phyloP scores from a whole-genome alignment of 345 rosid genomes.

The Carallia brachiata region DNA sequence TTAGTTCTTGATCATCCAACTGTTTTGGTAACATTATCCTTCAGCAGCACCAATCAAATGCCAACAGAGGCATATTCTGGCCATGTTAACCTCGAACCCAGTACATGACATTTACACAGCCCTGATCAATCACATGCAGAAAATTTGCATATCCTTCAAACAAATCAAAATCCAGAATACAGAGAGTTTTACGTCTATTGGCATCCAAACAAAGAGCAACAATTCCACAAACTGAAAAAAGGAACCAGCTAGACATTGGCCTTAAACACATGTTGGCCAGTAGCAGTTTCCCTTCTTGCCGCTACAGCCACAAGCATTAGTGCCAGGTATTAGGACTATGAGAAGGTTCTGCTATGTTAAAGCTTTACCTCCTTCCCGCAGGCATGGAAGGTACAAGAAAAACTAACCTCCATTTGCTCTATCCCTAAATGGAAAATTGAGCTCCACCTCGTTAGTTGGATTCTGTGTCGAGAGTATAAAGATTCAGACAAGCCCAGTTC shows the following conservation, averaged over 20 bases:
- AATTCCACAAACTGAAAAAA: conserved; percentile 18
- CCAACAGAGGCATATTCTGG: background rate
- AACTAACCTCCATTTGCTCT: conserved; percentile 58
- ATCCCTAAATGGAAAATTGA: conserved; percentile 56
- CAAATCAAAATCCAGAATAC: conserved; percentile 18
- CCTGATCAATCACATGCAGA: conserved; percentile 8
- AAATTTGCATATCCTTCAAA: conserved; percentile 12
- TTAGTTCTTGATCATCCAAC: conserved; percentile 3
- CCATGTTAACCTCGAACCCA: background rate
- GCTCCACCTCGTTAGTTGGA: conserved; percentile 59
- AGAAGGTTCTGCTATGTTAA: conserved; percentile 21
- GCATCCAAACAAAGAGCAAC: conserved; percentile 24
- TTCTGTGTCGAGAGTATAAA: conserved; percentile 44
- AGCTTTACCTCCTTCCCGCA: conserved; percentile 36
- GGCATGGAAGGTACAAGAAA: conserved; percentile 44
- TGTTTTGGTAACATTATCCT: conserved; percentile 18
- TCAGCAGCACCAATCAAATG: conserved; percentile 10
- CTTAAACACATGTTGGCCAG: conserved; percentile 25
- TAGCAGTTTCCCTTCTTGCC: conserved; percentile 31
- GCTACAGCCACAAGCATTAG: conserved; percentile 24
- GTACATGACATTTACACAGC: background rate
- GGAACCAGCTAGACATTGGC: conserved; percentile 27
- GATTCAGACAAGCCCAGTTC: conserved; percentile 36
- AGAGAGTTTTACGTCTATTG: conserved; percentile 16
- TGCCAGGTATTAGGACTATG: conserved; percentile 23